A percentile compares a stretch with the other conserved stretches of the same genome.
Evolutionary conservation across 371 early-diverging fungal species (phyloP).

Genomic region (Chytridium lagenaria): DNA sequence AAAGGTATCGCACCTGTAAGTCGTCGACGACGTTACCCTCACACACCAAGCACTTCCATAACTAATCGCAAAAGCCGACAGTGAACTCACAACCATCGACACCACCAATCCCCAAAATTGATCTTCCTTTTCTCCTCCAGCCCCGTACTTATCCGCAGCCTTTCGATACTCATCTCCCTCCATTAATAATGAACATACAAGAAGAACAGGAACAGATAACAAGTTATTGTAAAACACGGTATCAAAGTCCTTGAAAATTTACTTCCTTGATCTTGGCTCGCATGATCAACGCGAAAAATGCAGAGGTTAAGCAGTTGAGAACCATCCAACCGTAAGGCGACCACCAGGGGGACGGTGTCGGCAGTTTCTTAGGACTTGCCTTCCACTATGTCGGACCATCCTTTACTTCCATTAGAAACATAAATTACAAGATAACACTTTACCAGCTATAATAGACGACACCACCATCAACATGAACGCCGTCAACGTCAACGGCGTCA

Average conservation of each 20-base stretch:
- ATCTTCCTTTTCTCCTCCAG: slow-evolving; percentile 37
- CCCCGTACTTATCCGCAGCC: slow-evolving; percentile 41
- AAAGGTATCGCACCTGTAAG: slow-evolving; percentile 67
- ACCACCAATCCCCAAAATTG: slow-evolving; percentile 57
- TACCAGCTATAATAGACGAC: slow-evolving; percentile 93
- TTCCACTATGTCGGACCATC: slow-evolving; percentile 56
- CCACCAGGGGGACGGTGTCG: slow-evolving; percentile 25
- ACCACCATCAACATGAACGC: slow-evolving; percentile 92
- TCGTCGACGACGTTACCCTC: slow-evolving; percentile 93
- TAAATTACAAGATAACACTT: slow-evolving; percentile 30
- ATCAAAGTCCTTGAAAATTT: slow-evolving; percentile 92
- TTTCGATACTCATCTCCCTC: slow-evolving; percentile 71
- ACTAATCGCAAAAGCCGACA: slow-evolving; percentile 91
- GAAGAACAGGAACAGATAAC: slow-evolving; percentile 85
- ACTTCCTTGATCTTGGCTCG: slow-evolving; percentile 82
- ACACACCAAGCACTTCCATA: slow-evolving; percentile 96
- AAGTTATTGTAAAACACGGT: slow-evolving; percentile 97
- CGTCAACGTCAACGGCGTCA: slow-evolving; percentile 78
- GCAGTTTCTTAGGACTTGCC: slow-evolving; percentile 40
- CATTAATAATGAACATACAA: slow-evolving; percentile 74
- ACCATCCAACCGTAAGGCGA: slow-evolving; percentile 88
- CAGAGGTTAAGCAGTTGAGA: slow-evolving; percentile 90
- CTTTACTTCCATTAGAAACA: slow-evolving; percentile 20
- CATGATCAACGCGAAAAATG: slow-evolving; percentile 89
- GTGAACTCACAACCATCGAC: slow-evolving; percentile 83